These are phyloP conservation scores for Saccharomyces uvarum DNA, from an alignment of 1,139 yeast species.

Conservation along the genomic window DNA sequence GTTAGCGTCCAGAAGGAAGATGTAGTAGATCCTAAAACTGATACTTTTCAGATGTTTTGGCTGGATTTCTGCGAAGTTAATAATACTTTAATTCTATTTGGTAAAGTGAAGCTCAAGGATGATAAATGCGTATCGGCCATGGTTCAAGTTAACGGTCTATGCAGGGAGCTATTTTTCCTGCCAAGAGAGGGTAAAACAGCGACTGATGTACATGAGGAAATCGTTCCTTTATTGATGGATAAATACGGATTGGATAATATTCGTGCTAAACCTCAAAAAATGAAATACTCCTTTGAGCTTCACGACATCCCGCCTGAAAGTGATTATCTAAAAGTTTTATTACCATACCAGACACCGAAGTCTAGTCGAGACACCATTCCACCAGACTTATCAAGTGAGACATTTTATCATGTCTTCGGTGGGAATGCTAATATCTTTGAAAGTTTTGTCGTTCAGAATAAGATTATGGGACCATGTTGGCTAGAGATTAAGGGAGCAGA, in stretches of 20 bases:
- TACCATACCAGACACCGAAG: constrained; percentile 62
- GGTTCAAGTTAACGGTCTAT: constrained; percentile 64
- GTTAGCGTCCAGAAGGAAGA: constrained; percentile 32
- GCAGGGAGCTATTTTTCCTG: constrained; percentile 67
- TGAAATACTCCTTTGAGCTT: constrained; percentile 84
- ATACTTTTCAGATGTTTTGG: constrained; percentile 74
- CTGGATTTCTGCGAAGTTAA: constrained; percentile 79
- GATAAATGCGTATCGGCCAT: constrained; percentile 62
- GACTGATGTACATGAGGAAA: constrained; percentile 70
- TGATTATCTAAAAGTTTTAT: constrained; percentile 69
- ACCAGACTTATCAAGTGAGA: constrained; percentile 60
- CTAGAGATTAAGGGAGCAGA: constrained; percentile 60
- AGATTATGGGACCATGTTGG: constrained; percentile 98
- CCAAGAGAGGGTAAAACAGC: constrained; percentile 54
- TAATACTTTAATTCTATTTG: constrained; percentile 65
- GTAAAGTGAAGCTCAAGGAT: constrained; percentile 60
- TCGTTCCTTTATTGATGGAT: constrained; percentile 55
- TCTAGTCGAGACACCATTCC: constrained; percentile 47
- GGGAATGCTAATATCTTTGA: constrained; percentile 69
- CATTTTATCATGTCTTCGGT: constrained; percentile 78
- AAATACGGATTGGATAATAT: constrained; percentile 55
- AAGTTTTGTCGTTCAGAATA: constrained; percentile 72
- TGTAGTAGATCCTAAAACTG: constrained; percentile 37
- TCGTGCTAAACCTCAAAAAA: constrained; percentile 62
- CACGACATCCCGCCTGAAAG: constrained; percentile 72